A percentile compares a stretch with the other conserved stretches of the same genome.
phyloP scores from a whole-genome alignment of 139 green algal species.

The Choricystis sp. region DNA sequence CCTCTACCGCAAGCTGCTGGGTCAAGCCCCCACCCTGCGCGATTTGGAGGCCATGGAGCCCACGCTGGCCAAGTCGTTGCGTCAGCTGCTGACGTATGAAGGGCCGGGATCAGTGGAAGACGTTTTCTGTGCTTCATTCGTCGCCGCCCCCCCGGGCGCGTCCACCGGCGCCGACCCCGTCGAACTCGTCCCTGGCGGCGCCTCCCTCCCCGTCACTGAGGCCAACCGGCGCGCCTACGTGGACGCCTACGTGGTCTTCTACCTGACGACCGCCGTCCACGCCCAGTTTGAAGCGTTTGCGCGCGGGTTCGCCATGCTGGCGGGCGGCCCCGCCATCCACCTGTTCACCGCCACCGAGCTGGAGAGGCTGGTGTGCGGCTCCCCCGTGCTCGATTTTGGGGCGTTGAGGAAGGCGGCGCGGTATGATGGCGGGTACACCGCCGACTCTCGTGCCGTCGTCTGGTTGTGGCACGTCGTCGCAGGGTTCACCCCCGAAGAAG shows the following conservation, averaged over 20 bases:
- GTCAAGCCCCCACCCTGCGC: constrained; percentile 44
- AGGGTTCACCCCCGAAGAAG: constrained; percentile 30
- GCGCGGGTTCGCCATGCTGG: constrained; percentile 69
- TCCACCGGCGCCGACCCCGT: constrained; percentile 40
- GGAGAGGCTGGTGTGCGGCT: constrained; percentile 76
- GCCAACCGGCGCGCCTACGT: constrained; percentile 76
- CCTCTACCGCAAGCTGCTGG: constrained; percentile 81
- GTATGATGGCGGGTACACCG: constrained; percentile 74
- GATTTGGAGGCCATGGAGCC: constrained; percentile 83
- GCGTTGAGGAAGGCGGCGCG: constrained; percentile 54
- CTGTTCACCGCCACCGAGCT: constrained; percentile 82
- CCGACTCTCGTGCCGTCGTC: constrained; percentile 11
- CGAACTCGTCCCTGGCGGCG: constrained; percentile 37
- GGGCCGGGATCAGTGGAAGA: constrained; percentile 45
- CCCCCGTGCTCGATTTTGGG: constrained; percentile 76
- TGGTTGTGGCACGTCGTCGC: constrained; percentile 72
- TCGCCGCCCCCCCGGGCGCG: constrained; percentile 30
- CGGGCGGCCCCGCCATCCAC: constrained; percentile 60
- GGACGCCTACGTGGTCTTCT: constrained; percentile 55
- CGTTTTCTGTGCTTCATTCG: constrained; percentile 69
- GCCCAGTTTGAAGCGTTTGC: constrained; percentile 69
- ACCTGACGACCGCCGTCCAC: constrained; percentile 45
- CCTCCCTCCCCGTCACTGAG: constrained; percentile 57
- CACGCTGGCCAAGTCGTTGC: constrained; percentile 42
- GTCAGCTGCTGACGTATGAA: constrained; percentile 50